phyloP scores from a whole-genome alignment of 2,329 filamentous ascomycete species.

The Penicillium sp. region DNA sequence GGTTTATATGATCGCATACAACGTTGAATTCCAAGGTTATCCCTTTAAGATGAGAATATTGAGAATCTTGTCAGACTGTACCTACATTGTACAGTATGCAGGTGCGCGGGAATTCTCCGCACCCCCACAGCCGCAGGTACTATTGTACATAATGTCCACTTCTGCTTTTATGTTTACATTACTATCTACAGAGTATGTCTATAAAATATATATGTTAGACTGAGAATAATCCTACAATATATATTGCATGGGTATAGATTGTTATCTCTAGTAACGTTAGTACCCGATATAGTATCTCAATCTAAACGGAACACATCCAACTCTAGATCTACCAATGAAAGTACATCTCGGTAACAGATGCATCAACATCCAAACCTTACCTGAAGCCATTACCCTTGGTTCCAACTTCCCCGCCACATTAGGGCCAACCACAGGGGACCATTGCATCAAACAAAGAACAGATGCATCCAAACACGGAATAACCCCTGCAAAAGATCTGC shows the following conservation, averaged over 20 bases:
- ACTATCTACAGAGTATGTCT: background rate
- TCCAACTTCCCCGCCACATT: background rate
- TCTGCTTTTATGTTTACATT: background rate
- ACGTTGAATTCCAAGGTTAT: background rate
- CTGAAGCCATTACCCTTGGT: background rate
- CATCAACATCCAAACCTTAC: conserved; percentile 6
- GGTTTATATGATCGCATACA: conserved; percentile 12
- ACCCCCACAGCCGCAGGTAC: conserved; percentile 12
- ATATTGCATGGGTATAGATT: background rate
- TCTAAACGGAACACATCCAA: background rate
- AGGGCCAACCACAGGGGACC: background rate
- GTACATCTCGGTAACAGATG: background rate
- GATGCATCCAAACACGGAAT: conserved; percentile 4
- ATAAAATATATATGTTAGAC: background rate
- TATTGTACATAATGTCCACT: background rate
- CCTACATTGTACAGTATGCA: conserved; percentile 8
- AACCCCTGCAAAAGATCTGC: conserved; percentile 3
- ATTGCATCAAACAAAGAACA: background rate
- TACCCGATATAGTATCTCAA: background rate
- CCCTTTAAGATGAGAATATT: background rate
- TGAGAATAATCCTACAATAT: background rate
- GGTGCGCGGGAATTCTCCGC: conserved; percentile 16
- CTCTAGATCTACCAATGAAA: conserved; percentile 4
- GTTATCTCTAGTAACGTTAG: background rate
- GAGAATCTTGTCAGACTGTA: background rate